Percentiles rank a stretch among this genome's conserved stretches.
Evolutionary conservation across 768 basidiomycete genomes (phyloP).

Genomic region (Mycena floridula): DNA sequence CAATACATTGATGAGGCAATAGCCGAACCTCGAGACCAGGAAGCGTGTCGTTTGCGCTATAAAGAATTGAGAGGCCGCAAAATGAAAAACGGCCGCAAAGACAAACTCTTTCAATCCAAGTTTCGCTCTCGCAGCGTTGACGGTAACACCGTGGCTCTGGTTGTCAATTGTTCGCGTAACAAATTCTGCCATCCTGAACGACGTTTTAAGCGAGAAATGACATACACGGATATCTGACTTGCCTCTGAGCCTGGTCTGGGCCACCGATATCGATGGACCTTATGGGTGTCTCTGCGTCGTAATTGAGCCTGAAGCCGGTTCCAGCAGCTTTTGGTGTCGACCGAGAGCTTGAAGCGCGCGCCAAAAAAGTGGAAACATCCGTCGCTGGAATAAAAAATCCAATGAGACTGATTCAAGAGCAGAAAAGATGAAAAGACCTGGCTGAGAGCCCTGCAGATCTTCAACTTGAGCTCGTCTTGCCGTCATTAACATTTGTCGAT

Average conservation of each 20-base stretch:
- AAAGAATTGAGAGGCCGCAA: too few species aligned
- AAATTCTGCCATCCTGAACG: conserved; percentile 52
- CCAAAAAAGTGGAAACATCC: too few species aligned
- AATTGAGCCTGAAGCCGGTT: conserved; percentile 43
- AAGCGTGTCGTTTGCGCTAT: too few species aligned
- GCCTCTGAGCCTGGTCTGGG: conserved; percentile 49
- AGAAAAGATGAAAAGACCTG: too few species aligned
- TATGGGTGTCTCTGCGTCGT: conserved; percentile 43
- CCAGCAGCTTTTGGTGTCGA: too few species aligned
- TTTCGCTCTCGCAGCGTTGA: conserved; percentile 44
- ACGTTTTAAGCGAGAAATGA: neutral
- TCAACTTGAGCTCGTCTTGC: too few species aligned
- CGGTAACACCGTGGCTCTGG: conserved; percentile 44
- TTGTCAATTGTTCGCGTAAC: conserved; percentile 57
- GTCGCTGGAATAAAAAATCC: too few species aligned
- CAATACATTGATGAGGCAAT: conserved; percentile 70
- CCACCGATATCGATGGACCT: conserved; percentile 52
- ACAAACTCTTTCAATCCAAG: conserved; percentile 46
- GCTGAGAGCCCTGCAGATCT: too few species aligned
- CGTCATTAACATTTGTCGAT: too few species aligned
- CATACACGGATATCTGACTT: conserved; percentile 2
- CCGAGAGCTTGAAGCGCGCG: too few species aligned
- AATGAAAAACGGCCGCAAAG: too few species aligned
- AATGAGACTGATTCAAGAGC: too few species aligned
- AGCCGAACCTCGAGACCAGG: conserved; percentile 63